Conservation (phyloP, 306 rosid genomes). For the Cicer cuneatum region DNA sequence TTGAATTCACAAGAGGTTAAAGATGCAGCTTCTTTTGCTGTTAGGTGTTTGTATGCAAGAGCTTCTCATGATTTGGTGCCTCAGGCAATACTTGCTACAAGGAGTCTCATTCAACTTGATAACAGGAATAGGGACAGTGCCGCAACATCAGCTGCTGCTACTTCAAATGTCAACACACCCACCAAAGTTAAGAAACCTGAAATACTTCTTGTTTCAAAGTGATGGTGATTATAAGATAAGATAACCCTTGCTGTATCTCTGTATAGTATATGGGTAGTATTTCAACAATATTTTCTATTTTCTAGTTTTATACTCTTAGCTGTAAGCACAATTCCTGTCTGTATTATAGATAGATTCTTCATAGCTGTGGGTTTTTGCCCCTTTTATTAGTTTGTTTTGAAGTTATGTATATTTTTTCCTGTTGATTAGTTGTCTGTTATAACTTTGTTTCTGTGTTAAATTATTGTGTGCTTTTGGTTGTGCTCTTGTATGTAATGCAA, state of each 20-base stretch:
- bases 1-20: conserved; percentile 80
- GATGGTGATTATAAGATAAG: conserved; percentile 59
- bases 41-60: conserved; percentile 75
- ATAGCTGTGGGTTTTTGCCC: conserved; percentile 8
- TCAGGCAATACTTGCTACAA: conserved; percentile 82
- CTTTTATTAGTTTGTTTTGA: neutral
- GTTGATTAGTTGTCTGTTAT: conserved; percentile 38
- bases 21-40: conserved; percentile 71
- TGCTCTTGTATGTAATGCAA: conserved; percentile 25
- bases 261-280: conserved; percentile 39
- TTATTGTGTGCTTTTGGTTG: conserved; percentile 20
- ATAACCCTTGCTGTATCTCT: conserved; percentile 50
- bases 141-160: conserved; percentile 43
- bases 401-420: conserved; percentile 33
- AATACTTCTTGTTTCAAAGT: conserved; percentile 84
- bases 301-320: conserved; percentile 42
- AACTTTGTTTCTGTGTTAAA: conserved; percentile 23
- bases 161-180: conserved; percentile 78
- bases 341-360: conserved; percentile 47
- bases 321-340: conserved; percentile 50
- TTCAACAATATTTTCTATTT: conserved; percentile 48
- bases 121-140: conserved; percentile 62
- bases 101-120: conserved; percentile 92
- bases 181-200: conserved; percentile 89
- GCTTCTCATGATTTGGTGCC: conserved; percentile 92